Percentiles rank a stretch among this genome's conserved stretches.
These are phyloP conservation scores for Fomes fomentarius DNA, from an alignment of 1,284 basidiomycete genomes.

Conservation along the genomic window DNA sequence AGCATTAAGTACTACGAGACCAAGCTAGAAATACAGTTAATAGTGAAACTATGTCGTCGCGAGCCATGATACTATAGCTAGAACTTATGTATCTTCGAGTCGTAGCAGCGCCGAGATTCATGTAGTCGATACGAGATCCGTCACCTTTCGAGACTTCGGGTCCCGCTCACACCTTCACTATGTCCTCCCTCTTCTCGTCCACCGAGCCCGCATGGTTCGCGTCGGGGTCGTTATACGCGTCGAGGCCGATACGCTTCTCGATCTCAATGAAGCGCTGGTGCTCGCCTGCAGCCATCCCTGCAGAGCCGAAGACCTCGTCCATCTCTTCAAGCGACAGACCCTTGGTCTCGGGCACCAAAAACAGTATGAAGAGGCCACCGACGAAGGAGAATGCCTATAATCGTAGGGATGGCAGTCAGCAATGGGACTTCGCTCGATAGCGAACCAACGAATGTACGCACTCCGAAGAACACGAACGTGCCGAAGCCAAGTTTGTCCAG, in stretches of 20 bases:
- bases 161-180: slow-evolving; percentile 23
- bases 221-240: slow-evolving; percentile 25
- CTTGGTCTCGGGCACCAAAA: slow-evolving; percentile 73
- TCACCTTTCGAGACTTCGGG: too few relatives aligned
- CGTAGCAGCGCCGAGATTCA: neutral
- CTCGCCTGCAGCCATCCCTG: slow-evolving; percentile 56
- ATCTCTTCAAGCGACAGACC: slow-evolving; percentile 71
- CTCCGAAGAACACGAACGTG: slow-evolving; percentile 73
- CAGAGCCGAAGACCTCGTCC: slow-evolving; percentile 67
- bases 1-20: neutral
- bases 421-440: neutral
- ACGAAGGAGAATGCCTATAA: slow-evolving; percentile 59
- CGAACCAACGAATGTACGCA: slow-evolving; percentile 32
- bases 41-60: neutral
- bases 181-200: slow-evolving; percentile 23
- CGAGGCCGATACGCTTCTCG: slow-evolving; percentile 59
- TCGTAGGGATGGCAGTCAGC: slow-evolving; percentile 1
- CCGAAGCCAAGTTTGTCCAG: slow-evolving; percentile 57
- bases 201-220: slow-evolving; percentile 14
- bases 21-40: slow-evolving; percentile 11
- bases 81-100: neutral
- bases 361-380: slow-evolving; percentile 64
- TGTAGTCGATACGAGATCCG: too few relatives aligned
- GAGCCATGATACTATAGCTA: neutral
- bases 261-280: slow-evolving; percentile 58